A percentile compares a stretch with the other conserved stretches of the same genome.
These are phyloP conservation scores for Penicillium expansum DNA, from an alignment of 2,329 filamentous ascomycete species.

Conservation along the genomic window DNA sequence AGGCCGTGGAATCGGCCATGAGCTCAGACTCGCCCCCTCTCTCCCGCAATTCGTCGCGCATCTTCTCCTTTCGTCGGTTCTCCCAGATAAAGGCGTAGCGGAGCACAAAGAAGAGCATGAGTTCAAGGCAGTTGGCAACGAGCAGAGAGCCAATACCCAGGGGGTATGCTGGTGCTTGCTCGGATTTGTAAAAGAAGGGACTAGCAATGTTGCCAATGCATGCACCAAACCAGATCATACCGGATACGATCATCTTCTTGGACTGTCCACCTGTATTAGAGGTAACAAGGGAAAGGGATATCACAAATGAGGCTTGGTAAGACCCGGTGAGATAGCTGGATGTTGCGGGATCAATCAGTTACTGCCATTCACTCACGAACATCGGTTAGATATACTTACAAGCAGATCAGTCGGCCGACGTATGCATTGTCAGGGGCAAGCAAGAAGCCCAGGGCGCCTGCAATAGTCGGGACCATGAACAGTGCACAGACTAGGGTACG, in stretches of 20 bases:
- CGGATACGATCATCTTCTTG: slow-evolving; percentile 30
- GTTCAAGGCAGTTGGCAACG: neutral
- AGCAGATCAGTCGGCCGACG: neutral
- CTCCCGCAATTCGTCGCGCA: slow-evolving; percentile 8
- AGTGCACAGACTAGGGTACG: neutral
- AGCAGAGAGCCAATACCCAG: neutral
- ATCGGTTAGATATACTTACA: slow-evolving; percentile 33
- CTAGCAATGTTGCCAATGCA: slow-evolving; percentile 28
- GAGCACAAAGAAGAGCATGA: neutral
- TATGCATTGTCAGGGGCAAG: slow-evolving; percentile 35
- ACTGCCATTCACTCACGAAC: slow-evolving; percentile 36
- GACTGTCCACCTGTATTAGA: slow-evolving; percentile 29
- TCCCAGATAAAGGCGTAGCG: neutral
- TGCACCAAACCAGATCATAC: slow-evolving; percentile 26
- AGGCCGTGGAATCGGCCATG: neutral
- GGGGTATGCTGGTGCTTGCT: slow-evolving; percentile 22
- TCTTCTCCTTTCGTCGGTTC: neutral
- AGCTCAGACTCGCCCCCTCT: neutral
- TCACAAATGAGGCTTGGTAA: slow-evolving; percentile 36
- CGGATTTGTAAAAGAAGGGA: slow-evolving; percentile 9
- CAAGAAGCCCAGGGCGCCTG: slow-evolving; percentile 1
- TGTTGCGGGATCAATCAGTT: neutral
- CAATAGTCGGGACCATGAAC: neutral
- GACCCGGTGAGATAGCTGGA: slow-evolving; percentile 4
- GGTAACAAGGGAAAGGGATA: slow-evolving; percentile 30